A percentile compares a stretch with the other conserved stretches of the same genome.
Evolutionary conservation across 2,329 filamentous ascomycete species (phyloP).

Genomic region (Fusarium sp.): DNA sequence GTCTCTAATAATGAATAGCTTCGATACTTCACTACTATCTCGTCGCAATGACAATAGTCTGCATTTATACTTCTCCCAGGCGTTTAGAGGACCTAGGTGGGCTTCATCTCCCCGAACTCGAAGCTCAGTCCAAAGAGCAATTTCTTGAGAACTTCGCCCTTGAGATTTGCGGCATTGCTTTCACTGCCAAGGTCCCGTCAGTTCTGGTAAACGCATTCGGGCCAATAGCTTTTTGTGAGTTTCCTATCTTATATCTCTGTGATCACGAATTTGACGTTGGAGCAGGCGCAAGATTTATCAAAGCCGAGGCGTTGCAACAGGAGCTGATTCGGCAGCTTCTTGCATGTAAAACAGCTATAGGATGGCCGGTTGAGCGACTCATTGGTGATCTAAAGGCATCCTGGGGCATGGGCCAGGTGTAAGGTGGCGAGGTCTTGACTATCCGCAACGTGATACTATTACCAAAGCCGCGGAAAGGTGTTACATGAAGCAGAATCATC

Average conservation of each 20-base stretch:
- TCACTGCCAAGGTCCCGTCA: constrained; percentile 56
- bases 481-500: not conserved
- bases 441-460: rapidly evolving
- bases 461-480: not conserved
- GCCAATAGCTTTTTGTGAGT: constrained; percentile 60
- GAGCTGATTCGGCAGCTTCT: constrained; percentile 50
- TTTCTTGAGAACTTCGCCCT: constrained; percentile 51
- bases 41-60: constrained; percentile 51
- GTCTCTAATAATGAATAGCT: constrained; percentile 45
- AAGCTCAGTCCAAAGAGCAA: constrained; percentile 19
- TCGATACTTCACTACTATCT: constrained; percentile 58
- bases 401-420: constrained; percentile 36
- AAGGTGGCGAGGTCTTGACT: not conserved
- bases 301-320: constrained; percentile 41
- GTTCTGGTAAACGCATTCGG: constrained; percentile 62
- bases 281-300: constrained; percentile 50
- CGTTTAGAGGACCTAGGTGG: constrained; percentile 8
- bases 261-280: not conserved
- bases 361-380: constrained; percentile 55
- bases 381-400: constrained; percentile 46
- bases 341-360: constrained; percentile 51
- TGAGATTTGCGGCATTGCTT: constrained; percentile 58
- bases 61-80: constrained; percentile 14
- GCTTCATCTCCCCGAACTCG: not conserved
- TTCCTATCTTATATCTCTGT: too few species aligned